A percentile compares a stretch with the other conserved stretches of the same genome.
Conservation (phyloP, 78 protist genomes). For the Emiliania huxleyi region DNA sequence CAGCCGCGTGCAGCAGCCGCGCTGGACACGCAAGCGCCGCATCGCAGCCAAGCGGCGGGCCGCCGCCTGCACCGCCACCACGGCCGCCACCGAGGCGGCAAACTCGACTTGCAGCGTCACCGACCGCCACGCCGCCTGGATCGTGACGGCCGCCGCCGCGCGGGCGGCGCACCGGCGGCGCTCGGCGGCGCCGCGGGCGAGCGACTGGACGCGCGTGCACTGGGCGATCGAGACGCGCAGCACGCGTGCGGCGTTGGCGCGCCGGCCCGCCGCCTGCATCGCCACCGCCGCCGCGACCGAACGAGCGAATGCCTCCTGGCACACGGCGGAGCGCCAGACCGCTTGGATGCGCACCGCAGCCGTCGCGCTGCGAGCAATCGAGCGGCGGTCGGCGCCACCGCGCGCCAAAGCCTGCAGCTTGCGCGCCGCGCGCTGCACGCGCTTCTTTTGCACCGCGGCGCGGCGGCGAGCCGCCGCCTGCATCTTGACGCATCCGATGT, state of each 20-base stretch:
- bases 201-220: not conserved
- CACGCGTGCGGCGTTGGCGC: not conserved
- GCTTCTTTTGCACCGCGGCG: not conserved
- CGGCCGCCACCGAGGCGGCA: not conserved
- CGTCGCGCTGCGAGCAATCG: not conserved
- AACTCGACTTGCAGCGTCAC: not conserved
- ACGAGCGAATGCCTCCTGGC: not conserved
- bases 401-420: not conserved
- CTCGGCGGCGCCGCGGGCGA: not conserved
- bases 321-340: not conserved
- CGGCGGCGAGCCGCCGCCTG: not conserved
- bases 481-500: not conserved
- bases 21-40: not conserved
- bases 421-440: not conserved
- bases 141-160: not conserved
- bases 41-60: not conserved
- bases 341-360: not conserved
- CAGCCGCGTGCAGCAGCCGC: not conserved
- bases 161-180: not conserved
- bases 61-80: not conserved
- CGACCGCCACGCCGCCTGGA: not conserved
- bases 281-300: not conserved
- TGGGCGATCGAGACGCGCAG: not conserved
- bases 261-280: not conserved
- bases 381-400: not conserved